These are phyloP conservation scores for Pseudocercospora macadamiae DNA, from an alignment of 2,329 filamentous ascomycete genomes.

Conservation along the genomic window DNA sequence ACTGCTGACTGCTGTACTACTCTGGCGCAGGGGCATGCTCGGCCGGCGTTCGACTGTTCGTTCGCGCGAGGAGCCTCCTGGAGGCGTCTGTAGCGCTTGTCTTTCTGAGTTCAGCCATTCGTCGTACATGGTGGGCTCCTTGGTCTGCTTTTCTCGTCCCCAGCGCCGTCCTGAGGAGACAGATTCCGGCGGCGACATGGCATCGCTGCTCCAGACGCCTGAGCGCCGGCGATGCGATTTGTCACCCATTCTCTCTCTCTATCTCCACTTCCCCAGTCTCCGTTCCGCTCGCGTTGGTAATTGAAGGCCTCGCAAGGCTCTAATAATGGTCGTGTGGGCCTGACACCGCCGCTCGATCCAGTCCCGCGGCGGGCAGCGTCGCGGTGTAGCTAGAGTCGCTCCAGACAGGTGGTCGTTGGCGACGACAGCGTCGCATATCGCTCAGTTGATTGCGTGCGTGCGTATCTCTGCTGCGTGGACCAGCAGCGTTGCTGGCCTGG, in stretches of 20 bases:
- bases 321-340: neutral
- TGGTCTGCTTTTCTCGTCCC: constrained; percentile 28
- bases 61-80: constrained; percentile 9
- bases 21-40: constrained; percentile 26
- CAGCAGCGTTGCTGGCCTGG: neutral
- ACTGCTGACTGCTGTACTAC: constrained; percentile 28
- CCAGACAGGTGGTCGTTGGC: neutral
- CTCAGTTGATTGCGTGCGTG: neutral
- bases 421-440: constrained; percentile 14
- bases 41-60: constrained; percentile 23
- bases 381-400: neutral
- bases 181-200: constrained; percentile 19
- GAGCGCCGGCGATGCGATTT: constrained; percentile 26
- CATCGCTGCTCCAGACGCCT: constrained; percentile 25
- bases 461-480: neutral
- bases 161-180: constrained; percentile 19
- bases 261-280: neutral
- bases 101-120: constrained; percentile 36
- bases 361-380: neutral
- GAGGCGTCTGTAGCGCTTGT: constrained; percentile 15
- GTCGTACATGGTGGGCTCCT: constrained; percentile 38
- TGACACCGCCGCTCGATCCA: neutral
- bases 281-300: neutral
- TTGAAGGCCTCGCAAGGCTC: neutral
- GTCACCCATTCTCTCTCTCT: constrained; percentile 18